Evolutionary conservation across 2,329 filamentous ascomycete genomes (phyloP).

Genomic region (Ophiosphaerella korrae): DNA sequence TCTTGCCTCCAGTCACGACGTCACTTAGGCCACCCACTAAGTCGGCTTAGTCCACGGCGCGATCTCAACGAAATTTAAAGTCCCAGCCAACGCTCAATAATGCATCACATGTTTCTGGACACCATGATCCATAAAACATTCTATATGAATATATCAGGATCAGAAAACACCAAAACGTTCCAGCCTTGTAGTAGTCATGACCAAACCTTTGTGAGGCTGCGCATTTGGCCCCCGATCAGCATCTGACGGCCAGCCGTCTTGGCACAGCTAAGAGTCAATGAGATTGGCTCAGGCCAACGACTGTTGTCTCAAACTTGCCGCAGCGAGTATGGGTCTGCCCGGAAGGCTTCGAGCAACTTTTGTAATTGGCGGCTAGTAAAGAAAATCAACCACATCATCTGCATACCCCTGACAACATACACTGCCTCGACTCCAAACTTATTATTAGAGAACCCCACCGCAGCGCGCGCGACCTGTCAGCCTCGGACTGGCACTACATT

Average conservation of each 20-base stretch:
- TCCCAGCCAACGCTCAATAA: too few species aligned
- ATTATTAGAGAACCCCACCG: background rate
- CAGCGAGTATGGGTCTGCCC: background rate
- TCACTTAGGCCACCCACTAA: too few species aligned
- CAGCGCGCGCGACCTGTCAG: background rate
- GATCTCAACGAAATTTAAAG: too few species aligned
- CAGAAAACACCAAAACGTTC: too few species aligned
- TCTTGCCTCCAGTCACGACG: too few species aligned
- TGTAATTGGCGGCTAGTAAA: background rate
- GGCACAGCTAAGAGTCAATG: background rate
- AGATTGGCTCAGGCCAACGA: background rate
- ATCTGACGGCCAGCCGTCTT: background rate
- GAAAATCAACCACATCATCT: background rate
- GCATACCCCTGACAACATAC: background rate
- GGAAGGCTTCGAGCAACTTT: background rate
- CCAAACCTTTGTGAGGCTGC: background rate
- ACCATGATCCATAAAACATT: too few species aligned
- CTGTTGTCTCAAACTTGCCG: background rate
- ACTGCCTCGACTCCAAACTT: constrained; percentile 8
- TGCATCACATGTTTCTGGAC: too few species aligned
- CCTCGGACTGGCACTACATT: background rate
- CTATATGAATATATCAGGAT: too few species aligned
- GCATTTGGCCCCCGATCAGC: background rate
- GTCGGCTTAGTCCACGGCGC: too few species aligned
- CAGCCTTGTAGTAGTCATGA: too few species aligned